Conservation (phyloP, 2,329 filamentous ascomycete species). For the Talaromyces sp. region DNA sequence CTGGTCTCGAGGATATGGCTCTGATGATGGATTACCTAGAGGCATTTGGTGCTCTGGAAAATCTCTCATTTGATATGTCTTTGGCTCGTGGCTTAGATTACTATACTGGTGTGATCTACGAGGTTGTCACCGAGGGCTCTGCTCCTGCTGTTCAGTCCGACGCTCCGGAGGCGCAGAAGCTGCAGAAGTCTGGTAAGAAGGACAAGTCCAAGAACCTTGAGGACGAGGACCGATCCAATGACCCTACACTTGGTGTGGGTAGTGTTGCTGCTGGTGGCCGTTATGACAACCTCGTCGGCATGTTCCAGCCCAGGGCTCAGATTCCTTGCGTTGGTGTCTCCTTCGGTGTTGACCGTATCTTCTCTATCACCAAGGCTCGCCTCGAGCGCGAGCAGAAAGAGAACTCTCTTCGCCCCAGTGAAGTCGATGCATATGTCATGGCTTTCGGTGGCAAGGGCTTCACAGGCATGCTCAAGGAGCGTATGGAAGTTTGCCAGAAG, state of each 20-base stretch:
- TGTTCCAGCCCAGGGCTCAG: slow-evolving; percentile 83
- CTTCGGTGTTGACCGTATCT: slow-evolving; percentile 94
- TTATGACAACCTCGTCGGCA: slow-evolving; percentile 90
- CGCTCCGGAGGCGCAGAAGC: slow-evolving; percentile 39
- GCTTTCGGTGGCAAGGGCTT: slow-evolving; percentile 87
- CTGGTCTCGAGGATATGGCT: slow-evolving; percentile 78
- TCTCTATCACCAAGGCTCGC: slow-evolving; percentile 82
- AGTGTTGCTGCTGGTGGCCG: slow-evolving; percentile 87
- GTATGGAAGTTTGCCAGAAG: slow-evolving; percentile 74
- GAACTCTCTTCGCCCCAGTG: slow-evolving; percentile 64
- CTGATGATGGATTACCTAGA: slow-evolving; percentile 81
- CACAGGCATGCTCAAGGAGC: slow-evolving; percentile 76
- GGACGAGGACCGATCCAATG: slow-evolving; percentile 72
- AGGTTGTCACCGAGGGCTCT: slow-evolving; percentile 81
- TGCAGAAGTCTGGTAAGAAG: slow-evolving; percentile 45
- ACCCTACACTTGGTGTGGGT: slow-evolving; percentile 81
- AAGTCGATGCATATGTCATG: slow-evolving; percentile 93
- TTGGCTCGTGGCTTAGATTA: slow-evolving; percentile 91
- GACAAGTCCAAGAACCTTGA: slow-evolving; percentile 54
- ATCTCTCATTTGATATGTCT: slow-evolving; percentile 85
- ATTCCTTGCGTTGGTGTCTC: slow-evolving; percentile 92
- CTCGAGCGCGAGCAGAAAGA: slow-evolving; percentile 62
- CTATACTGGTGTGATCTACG: slow-evolving; percentile 88
- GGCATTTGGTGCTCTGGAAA: slow-evolving; percentile 70
- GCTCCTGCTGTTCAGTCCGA: slow-evolving; percentile 55